Percentiles rank a stretch among this genome's conserved stretches.
These are phyloP conservation scores for Botrytis galanthina DNA, from an alignment of 2,329 filamentous ascomycete genomes.

Conservation along the genomic window DNA sequence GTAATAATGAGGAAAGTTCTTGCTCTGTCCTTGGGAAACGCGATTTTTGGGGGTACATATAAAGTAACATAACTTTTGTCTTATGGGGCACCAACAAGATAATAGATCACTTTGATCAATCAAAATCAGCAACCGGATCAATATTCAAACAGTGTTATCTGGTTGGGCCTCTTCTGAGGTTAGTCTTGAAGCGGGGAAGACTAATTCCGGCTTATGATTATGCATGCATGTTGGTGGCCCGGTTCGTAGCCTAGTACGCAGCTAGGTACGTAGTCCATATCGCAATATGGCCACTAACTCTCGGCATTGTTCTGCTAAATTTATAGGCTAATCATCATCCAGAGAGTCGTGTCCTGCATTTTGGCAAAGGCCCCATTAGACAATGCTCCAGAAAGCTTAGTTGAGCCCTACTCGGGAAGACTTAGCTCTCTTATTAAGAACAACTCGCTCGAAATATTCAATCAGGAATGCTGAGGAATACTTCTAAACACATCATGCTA, in stretches of 20 bases:
- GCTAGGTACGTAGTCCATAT: neutral
- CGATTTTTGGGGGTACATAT: neutral
- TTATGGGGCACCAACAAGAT: neutral
- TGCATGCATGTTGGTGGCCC: neutral
- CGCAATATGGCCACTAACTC: neutral
- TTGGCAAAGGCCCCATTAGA: neutral
- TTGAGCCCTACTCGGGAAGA: fast-evolving
- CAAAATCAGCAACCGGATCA: neutral
- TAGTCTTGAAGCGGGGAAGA: neutral
- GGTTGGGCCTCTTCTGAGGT: neutral
- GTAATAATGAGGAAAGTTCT: neutral
- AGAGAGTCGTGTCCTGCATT: neutral
- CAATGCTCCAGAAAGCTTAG: neutral
- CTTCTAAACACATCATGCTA: neutral
- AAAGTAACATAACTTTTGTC: neutral
- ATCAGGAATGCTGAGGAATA: neutral
- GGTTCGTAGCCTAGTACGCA: neutral
- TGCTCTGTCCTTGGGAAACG: neutral
- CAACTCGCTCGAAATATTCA: neutral
- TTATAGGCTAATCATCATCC: neutral
- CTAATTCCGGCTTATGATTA: neutral
- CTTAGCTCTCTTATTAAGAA: neutral
- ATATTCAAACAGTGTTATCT: neutral
- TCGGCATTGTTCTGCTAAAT: neutral
- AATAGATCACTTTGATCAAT: neutral